These are phyloP conservation scores for Physaria fendleri DNA, from an alignment of 345 rosid genomes.

Conservation along the genomic window DNA sequence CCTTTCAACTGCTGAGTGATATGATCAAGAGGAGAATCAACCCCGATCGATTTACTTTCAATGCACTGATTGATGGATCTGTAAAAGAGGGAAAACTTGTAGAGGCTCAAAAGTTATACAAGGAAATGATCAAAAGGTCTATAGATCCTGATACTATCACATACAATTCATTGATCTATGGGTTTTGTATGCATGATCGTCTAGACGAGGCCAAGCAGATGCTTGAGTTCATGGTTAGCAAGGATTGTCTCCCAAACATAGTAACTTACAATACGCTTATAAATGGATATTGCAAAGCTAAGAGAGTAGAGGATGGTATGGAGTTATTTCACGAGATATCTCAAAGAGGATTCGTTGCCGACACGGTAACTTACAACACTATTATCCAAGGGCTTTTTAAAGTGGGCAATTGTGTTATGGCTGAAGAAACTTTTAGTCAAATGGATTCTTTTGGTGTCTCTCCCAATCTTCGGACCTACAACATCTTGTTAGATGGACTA, in stretches of 20 bases:
- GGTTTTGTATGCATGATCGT: background rate
- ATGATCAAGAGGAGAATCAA: background rate
- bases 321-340: constrained; percentile 13
- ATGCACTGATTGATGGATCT: background rate
- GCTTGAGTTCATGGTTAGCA: constrained; percentile 5
- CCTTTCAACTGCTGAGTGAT: background rate
- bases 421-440: constrained; percentile 5
- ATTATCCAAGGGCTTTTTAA: constrained; percentile 18
- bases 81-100: background rate
- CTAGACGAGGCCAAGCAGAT: constrained; percentile 1
- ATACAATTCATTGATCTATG: background rate
- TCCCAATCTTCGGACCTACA: constrained; percentile 10
- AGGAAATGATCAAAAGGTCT: background rate
- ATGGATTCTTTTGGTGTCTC: constrained; percentile 13
- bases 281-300: constrained; percentile 19
- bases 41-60: background rate
- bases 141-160: background rate
- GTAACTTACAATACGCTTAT: constrained; percentile 23
- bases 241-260: background rate
- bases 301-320: constrained; percentile 17
- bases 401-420: constrained; percentile 2
- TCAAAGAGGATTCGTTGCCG: background rate
- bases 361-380: background rate
- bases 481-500: constrained; percentile 20
- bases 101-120: background rate